Percentiles rank a stretch among this genome's conserved stretches.
phyloP scores from a whole-genome alignment of 441 rosid genomes.

The Omphalea diandra region DNA sequence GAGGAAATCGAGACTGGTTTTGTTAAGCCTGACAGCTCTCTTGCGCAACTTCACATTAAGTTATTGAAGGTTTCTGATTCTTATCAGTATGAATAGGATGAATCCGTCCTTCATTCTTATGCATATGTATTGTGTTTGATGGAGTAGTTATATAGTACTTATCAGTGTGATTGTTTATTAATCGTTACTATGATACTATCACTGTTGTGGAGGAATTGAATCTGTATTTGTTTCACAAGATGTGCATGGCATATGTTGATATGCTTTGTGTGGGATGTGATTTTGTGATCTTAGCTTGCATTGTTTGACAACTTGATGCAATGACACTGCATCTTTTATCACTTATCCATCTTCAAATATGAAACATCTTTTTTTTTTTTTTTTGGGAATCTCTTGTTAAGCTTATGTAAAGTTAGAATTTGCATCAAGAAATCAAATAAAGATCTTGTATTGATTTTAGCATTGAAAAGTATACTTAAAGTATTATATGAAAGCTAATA shows the following conservation, averaged over 20 bases:
- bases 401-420: neutral
- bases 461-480: neutral
- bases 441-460: neutral
- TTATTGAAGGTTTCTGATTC: constrained; percentile 56
- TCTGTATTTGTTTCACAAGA: neutral
- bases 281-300: neutral
- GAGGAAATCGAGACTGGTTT: constrained; percentile 79
- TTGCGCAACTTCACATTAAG: constrained; percentile 66
- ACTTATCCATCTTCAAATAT: neutral
- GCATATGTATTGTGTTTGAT: too few relatives aligned
- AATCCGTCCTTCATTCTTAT: neutral
- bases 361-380: neutral
- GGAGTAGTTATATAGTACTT: too few relatives aligned
- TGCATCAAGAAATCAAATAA: neutral
- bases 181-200: too few relatives aligned
- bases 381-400: neutral
- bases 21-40: constrained; percentile 40
- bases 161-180: too few relatives aligned
- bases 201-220: too few relatives aligned
- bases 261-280: neutral
- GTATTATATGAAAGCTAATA: neutral
- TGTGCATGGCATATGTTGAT: neutral
- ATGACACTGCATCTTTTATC: neutral
- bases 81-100: neutral
- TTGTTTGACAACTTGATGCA: neutral